Percentiles rank a stretch among this genome's conserved stretches.
phyloP scores from a whole-genome alignment of 495 filamentous ascomycete genomes.

The Hapsidospora chrysogenum region DNA sequence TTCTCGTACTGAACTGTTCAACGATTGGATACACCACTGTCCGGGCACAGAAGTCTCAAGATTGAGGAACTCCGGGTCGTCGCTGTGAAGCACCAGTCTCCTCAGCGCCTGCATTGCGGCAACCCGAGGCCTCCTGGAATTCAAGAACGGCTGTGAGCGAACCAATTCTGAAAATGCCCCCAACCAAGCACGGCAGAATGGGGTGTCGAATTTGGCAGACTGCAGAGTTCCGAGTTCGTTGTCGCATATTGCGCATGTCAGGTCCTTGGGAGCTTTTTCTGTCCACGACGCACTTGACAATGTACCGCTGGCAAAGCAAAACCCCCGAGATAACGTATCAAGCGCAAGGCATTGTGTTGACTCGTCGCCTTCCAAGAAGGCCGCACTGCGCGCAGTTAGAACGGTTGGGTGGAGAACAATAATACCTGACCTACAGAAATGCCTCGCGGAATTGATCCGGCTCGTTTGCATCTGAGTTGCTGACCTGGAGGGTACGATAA shows the following conservation, averaged over 20 bases:
- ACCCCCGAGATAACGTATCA: background rate
- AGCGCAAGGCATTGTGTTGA: background rate
- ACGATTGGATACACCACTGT: constrained; percentile 63
- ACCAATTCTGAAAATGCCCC: constrained; percentile 38
- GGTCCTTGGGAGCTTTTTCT: too few relatives aligned
- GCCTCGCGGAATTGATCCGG: background rate
- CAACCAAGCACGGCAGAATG: background rate
- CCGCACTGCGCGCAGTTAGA: background rate
- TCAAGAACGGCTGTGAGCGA: constrained; percentile 36
- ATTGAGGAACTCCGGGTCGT: constrained; percentile 38
- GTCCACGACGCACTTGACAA: too few relatives aligned
- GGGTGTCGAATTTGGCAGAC: background rate
- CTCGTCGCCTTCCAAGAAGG: background rate
- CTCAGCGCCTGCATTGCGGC: constrained; percentile 55
- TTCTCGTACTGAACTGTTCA: constrained; percentile 72
- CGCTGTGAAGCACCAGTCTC: constrained; percentile 48
- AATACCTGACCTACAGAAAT: background rate
- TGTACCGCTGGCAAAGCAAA: too few relatives aligned
- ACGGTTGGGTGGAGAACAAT: background rate
- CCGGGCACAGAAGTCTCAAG: constrained; percentile 48
- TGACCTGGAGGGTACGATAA: background rate
- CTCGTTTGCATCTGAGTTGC: background rate
- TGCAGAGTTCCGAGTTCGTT: background rate
- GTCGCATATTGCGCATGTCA: background rate
- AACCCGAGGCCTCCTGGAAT: constrained; percentile 45